A percentile compares a stretch with the other conserved stretches of the same genome.
Conservation (phyloP, 495 filamentous ascomycete species). For the Hypoxylon subgilvum region DNA sequence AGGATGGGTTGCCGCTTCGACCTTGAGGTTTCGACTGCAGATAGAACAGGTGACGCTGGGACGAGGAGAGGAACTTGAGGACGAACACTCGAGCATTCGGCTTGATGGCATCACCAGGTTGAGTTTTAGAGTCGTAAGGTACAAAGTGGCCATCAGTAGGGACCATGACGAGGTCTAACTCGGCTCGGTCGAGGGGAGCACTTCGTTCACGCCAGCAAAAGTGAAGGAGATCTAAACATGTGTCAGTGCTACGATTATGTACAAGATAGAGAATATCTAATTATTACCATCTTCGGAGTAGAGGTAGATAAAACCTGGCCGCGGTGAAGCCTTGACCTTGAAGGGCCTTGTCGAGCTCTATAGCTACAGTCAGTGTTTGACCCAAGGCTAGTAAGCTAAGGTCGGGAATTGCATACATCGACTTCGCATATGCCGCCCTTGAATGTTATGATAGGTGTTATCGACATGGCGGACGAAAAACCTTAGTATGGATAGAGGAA, state of each 20-base stretch:
- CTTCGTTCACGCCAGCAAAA: slow-evolving; percentile 86
- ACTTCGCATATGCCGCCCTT: slow-evolving; percentile 93
- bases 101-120: slow-evolving; percentile 58
- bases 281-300: slow-evolving; percentile 84
- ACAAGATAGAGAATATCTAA: background rate
- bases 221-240: slow-evolving; percentile 75
- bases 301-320: slow-evolving; percentile 89
- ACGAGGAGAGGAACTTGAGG: slow-evolving; percentile 93
- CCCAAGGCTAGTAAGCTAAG: background rate
- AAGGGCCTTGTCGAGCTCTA: slow-evolving; percentile 66
- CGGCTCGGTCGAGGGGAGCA: slow-evolving; percentile 30
- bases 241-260: slow-evolving; percentile 25
- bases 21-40: slow-evolving; percentile 88
- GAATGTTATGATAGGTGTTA: slow-evolving; percentile 88
- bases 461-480: slow-evolving; percentile 65
- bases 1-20: slow-evolving; percentile 70
- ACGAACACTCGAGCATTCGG: slow-evolving; percentile 92
- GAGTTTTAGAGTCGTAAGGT: slow-evolving; percentile 67
- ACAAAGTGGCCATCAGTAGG: slow-evolving; percentile 84
- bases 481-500: background rate
- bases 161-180: slow-evolving; percentile 52
- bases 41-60: slow-evolving; percentile 92
- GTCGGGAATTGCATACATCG: slow-evolving; percentile 64
- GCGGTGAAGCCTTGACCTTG: slow-evolving; percentile 70
- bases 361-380: slow-evolving; percentile 39